Base-by-base conservation (phyloP, 1,284 basidiomycete species). In the Pseudozyma hubeiensis region DNA sequence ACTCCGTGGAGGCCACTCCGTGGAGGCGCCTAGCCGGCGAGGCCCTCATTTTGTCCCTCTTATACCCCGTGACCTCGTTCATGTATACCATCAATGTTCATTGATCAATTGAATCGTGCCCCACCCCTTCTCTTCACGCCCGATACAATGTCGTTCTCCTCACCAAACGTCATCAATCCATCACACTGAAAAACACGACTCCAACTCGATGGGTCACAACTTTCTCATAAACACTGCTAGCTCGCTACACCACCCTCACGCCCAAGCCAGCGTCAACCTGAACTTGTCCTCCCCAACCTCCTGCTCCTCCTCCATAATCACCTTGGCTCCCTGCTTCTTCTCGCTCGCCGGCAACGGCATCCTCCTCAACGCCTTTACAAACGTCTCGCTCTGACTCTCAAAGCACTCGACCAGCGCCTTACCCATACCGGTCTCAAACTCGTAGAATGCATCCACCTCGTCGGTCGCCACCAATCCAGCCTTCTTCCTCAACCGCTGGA, bases 401-500 rank as follows among this genome's bases (percentile, higher is more conserved):
- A 97, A 89, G 44, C 93, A 92, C n/a, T 87, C 86, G 30, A 90
- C 86, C 66, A 98, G 85, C 39, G 81, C 80, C 43, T 75, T 55
- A 34, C 91, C 90, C 31, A 88, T 82, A 17, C 90, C 91, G 14
- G 89, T 87, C 80, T 92, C 91, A 83, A 97, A 93, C 64, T 86
- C 86, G 87, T 96, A 96, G 86, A 91, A 96, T 44, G 97, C 90
- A 61, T 93, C 89, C 45, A 98, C 90, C 82, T 97, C 93, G 84
- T 99, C 97, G 11, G 94, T 95, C 30, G 94, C 91, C 85, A 94
- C 93, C 75, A 99, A 87, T 2, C 94, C 94, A 1, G 94, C 94
- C 85, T 94, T 93, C 87, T 99, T 99, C 75, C 97, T 89, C 75
- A 98, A 87, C 84, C 94, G 93, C 87, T 99, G 97, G 51, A 99